A percentile compares a stretch with the other conserved stretches of the same genome.
These are phyloP conservation scores for Schrenkiella parvula DNA, from an alignment of 345 rosid genomes.

Conservation along the genomic window DNA sequence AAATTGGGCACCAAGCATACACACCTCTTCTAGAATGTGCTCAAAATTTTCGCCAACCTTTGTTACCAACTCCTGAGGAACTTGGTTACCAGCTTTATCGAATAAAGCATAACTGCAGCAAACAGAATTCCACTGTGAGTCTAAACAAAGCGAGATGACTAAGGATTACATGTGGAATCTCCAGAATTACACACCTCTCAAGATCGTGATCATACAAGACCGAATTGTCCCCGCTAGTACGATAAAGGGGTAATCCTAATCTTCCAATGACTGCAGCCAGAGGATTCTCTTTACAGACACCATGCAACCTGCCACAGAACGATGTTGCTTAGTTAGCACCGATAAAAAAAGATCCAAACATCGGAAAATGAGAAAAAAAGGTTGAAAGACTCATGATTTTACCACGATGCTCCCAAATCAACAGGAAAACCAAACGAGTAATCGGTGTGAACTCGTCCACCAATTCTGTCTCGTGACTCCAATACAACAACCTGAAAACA, in stretches of 20 bases:
- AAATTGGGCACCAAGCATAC: slow-evolving; percentile 12
- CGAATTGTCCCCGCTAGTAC: slow-evolving; percentile 95
- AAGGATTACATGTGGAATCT: background rate
- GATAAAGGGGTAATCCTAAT: slow-evolving; percentile 82
- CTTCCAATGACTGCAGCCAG: slow-evolving; percentile 86
- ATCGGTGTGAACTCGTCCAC: slow-evolving; percentile 84
- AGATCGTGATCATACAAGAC: slow-evolving; percentile 96
- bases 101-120: slow-evolving; percentile 59
- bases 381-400: background rate
- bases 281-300: slow-evolving; percentile 94
- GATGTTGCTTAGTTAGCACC: background rate
- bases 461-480: slow-evolving; percentile 87
- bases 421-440: slow-evolving; percentile 90
- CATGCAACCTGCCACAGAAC: slow-evolving; percentile 73
- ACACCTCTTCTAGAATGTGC: slow-evolving; percentile 69
- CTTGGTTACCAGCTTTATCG: slow-evolving; percentile 84
- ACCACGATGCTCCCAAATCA: slow-evolving; percentile 98
- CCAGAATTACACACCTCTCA: slow-evolving; percentile 59
- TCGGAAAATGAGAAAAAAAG: background rate
- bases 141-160: background rate
- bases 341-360: background rate
- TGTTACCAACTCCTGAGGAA: slow-evolving; percentile 77
- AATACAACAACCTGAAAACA: slow-evolving; percentile 59
- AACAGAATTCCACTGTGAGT: slow-evolving; percentile 33
- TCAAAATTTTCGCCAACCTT: slow-evolving; percentile 81